Evolutionary conservation across 2,329 filamentous ascomycete species (phyloP).

Genomic region (Madurella mycetomatis): DNA sequence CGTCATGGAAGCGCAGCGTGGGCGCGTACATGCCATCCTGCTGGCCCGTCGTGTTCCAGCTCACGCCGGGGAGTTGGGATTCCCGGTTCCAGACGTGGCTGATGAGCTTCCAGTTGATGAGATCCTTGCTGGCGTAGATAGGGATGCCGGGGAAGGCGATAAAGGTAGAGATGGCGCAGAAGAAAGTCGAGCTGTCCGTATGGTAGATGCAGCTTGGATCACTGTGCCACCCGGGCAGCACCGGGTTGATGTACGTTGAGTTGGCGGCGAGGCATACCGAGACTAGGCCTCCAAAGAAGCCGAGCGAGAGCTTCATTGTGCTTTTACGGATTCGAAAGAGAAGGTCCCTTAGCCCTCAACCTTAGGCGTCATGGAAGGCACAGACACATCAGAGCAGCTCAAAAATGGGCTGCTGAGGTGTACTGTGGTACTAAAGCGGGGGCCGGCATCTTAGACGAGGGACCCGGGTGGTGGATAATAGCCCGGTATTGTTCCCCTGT

Average conservation of each 20-base stretch:
- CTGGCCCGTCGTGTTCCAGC: conserved; percentile 29
- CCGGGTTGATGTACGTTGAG: conserved; percentile 37
- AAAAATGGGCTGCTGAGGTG: no score
- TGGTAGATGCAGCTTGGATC: conserved; percentile 41
- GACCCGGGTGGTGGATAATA: no score
- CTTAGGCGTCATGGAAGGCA: no score
- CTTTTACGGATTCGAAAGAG: no score
- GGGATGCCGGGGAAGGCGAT: conserved; percentile 49
- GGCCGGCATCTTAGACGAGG: no score
- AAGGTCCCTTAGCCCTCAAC: no score
- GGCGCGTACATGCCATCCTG: conserved; percentile 33
- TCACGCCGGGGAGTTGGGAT: conserved; percentile 37
- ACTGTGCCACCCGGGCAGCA: conserved; percentile 47
- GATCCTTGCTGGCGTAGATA: conserved; percentile 48
- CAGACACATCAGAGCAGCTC: no score
- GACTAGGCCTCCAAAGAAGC: no score
- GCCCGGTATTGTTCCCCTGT: no score
- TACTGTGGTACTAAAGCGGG: no score
- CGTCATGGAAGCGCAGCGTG: conserved; percentile 31
- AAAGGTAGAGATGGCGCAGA: conserved; percentile 50
- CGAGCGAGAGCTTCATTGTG: no score
- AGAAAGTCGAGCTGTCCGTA: conserved; percentile 43
- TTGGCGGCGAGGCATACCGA: conserved; percentile 9
- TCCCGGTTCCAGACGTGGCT: conserved; percentile 39
- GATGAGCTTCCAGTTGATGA: conserved; percentile 44